These are phyloP conservation scores for Diaporthe sp. DNA, from an alignment of 2,329 filamentous ascomycete species.

Conservation along the genomic window DNA sequence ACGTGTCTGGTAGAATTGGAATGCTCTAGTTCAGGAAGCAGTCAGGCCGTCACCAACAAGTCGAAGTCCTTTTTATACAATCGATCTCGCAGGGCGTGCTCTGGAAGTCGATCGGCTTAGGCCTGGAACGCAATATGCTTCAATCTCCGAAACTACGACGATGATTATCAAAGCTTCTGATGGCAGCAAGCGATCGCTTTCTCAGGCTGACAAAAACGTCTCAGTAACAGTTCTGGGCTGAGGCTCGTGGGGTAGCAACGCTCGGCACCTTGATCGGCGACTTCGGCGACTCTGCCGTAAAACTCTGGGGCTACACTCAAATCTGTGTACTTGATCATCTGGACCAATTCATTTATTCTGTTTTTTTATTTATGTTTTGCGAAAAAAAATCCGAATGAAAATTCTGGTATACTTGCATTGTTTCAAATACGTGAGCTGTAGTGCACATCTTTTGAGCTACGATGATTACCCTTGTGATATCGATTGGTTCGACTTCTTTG, in stretches of 20 bases:
- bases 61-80: not conserved
- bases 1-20: not conserved
- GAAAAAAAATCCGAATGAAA: too few relatives aligned
- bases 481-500: not conserved
- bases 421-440: too few relatives aligned
- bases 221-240: not conserved
- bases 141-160: not conserved
- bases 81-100: not conserved
- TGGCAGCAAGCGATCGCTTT: not conserved
- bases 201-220: not conserved
- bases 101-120: not conserved
- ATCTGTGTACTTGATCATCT: not conserved
- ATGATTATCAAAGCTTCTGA: not conserved
- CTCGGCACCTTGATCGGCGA: constrained; percentile 4
- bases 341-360: too few relatives aligned
- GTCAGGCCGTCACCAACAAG: not conserved
- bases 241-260: not conserved
- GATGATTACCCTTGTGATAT: not conserved
- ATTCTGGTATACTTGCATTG: too few relatives aligned
- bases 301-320: not conserved
- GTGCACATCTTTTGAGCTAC: too few relatives aligned
- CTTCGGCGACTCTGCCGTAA: not conserved
- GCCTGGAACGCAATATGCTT: not conserved
- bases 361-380: too few relatives aligned
- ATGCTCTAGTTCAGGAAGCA: not conserved